These are phyloP conservation scores for Thelonectria blattea DNA, from an alignment of 2,329 filamentous ascomycete genomes.

Conservation along the genomic window DNA sequence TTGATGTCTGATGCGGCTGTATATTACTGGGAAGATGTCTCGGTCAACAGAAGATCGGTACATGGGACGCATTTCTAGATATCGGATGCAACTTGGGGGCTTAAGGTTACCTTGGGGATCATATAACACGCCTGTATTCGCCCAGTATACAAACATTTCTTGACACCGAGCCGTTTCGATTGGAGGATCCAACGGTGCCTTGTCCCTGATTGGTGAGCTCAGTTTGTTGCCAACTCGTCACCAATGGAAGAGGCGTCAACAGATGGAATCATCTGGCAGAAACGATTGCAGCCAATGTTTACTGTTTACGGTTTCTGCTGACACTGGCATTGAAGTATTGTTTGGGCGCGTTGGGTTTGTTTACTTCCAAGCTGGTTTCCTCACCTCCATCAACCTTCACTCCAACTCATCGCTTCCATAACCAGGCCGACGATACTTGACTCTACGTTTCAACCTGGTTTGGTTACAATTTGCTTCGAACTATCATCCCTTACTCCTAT, in stretches of 20 bases:
- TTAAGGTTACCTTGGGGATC: too few species aligned
- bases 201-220: neutral
- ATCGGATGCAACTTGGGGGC: too few species aligned
- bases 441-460: neutral
- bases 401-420: neutral
- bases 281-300: neutral
- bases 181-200: neutral
- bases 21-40: too few species aligned
- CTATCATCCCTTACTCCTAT: neutral
- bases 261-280: constrained; percentile 2
- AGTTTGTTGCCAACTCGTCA: neutral
- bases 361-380: neutral
- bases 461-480: too few species aligned
- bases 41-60: neutral
- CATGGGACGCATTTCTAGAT: neutral
- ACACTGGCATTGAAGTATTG: neutral
- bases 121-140: too few species aligned
- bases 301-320: neutral
- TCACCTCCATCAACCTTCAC: neutral
- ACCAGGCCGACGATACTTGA: neutral
- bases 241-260: neutral
- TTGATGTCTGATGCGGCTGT: too few species aligned
- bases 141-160: too few species aligned
- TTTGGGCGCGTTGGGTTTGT: constrained; percentile 1
- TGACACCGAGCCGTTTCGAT: neutral